phyloP scores from a whole-genome alignment of 139 green algal species.

The Haematococcus lacustris region DNA sequence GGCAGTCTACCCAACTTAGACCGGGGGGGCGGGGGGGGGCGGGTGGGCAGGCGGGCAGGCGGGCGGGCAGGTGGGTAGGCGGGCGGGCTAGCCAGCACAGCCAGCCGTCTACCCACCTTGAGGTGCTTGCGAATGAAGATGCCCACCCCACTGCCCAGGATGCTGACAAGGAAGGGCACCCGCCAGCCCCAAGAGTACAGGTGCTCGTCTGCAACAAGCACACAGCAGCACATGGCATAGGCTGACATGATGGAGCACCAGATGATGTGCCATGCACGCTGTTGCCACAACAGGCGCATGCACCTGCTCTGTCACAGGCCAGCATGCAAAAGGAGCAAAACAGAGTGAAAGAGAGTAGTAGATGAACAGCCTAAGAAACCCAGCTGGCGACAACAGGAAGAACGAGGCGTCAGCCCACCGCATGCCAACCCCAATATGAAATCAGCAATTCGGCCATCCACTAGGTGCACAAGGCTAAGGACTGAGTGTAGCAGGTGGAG shows the following conservation, averaged over 20 bases:
- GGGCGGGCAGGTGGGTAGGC: too few relatives aligned
- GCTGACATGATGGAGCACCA: not conserved
- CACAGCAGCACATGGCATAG: not conserved
- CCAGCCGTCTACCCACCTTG: not conserved
- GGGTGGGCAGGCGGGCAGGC: too few relatives aligned
- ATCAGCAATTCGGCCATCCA: too few relatives aligned
- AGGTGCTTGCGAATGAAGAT: constrained; percentile 24
- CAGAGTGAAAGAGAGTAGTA: not conserved
- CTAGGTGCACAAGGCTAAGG: too few relatives aligned
- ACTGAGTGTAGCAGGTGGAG: too few relatives aligned
- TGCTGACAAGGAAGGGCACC: constrained; percentile 29
- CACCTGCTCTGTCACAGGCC: not conserved
- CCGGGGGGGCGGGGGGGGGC: too few relatives aligned
- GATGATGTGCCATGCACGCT: not conserved
- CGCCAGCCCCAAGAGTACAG: constrained; percentile 32
- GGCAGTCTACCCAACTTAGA: too few relatives aligned
- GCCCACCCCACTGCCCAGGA: constrained; percentile 23
- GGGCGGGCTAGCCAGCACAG: not conserved
- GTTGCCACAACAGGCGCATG: not conserved
- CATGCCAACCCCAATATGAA: too few relatives aligned
- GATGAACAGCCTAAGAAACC: too few relatives aligned
- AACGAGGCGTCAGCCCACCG: too few relatives aligned
- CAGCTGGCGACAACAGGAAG: not conserved
- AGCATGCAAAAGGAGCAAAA: not conserved
- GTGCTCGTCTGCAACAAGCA: constrained; percentile 3